A percentile compares a stretch with the other conserved stretches of the same genome.
These are phyloP conservation scores for Populus tremula DNA, from an alignment of 345 rosid genomes.

Conservation along the genomic window DNA sequence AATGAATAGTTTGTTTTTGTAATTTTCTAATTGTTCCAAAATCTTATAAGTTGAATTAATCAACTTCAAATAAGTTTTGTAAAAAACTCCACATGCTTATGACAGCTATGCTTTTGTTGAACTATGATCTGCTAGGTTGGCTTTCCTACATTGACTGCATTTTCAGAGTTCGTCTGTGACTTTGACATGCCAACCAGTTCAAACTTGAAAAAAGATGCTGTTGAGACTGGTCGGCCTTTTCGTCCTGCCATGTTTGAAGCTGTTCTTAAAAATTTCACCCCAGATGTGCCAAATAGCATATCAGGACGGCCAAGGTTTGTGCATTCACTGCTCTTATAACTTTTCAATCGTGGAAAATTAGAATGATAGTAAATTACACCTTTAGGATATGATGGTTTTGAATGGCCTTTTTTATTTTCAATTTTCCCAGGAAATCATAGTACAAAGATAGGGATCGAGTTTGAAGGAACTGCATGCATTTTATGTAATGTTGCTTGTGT, in stretches of 20 bases:
- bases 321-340: background rate
- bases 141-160: slow-evolving; percentile 73
- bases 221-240: slow-evolving; percentile 73
- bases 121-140: slow-evolving; percentile 46
- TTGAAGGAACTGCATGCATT: too few species aligned
- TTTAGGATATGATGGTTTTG: background rate
- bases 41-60: too few species aligned
- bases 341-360: background rate
- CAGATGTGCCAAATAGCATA: slow-evolving; percentile 72
- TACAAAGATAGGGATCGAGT: background rate
- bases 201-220: slow-evolving; percentile 45
- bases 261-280: slow-evolving; percentile 75
- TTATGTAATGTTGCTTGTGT: too few species aligned
- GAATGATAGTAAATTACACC: background rate
- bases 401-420: background rate
- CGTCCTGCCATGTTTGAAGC: slow-evolving; percentile 81
- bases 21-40: too few species aligned
- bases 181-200: slow-evolving; percentile 51
- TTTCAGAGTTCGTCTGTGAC: slow-evolving; percentile 60
- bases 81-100: background rate
- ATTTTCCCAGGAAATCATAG: background rate
- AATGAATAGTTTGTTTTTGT: too few species aligned
- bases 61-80: background rate
- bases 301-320: slow-evolving; percentile 86
- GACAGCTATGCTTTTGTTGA: background rate